Conservation (phyloP, 2,329 filamentous ascomycete genomes). For the Claviceps fusiformis region DNA sequence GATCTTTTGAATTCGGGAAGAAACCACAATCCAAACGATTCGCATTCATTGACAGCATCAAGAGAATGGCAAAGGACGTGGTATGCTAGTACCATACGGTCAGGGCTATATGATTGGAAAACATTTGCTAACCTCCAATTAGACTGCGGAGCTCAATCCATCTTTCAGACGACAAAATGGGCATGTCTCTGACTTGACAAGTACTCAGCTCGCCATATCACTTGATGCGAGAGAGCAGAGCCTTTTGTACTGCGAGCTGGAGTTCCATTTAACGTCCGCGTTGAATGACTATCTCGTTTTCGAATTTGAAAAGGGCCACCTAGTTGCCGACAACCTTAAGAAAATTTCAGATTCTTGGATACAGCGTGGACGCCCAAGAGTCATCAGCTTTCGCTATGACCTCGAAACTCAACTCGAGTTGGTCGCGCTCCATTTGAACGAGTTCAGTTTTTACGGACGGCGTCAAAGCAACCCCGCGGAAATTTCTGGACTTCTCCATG, state of each 20-base stretch:
- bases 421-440: constrained; percentile 31
- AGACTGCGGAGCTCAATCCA: constrained; percentile 22
- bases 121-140: constrained; percentile 7
- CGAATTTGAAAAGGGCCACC: constrained; percentile 41
- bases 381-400: constrained; percentile 45
- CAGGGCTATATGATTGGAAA: background rate
- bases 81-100: constrained; percentile 20
- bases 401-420: constrained; percentile 47
- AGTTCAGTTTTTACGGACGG: constrained; percentile 42
- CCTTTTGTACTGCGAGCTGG: constrained; percentile 45
- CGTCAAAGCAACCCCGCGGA: constrained; percentile 28
- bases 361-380: constrained; percentile 37
- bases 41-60: constrained; percentile 31
- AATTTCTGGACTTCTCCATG: constrained; percentile 34
- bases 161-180: constrained; percentile 2
- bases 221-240: constrained; percentile 43
- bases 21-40: constrained; percentile 23
- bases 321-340: constrained; percentile 37
- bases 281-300: constrained; percentile 38
- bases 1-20: constrained; percentile 10
- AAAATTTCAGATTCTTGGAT: constrained; percentile 38
- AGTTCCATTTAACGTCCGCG: constrained; percentile 37
- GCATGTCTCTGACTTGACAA: background rate
- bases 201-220: constrained; percentile 30
- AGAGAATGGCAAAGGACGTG: constrained; percentile 41